Evolutionary conservation across 352 stramenopile genomes (phyloP).

Genomic region (Pythium monospermum): DNA sequence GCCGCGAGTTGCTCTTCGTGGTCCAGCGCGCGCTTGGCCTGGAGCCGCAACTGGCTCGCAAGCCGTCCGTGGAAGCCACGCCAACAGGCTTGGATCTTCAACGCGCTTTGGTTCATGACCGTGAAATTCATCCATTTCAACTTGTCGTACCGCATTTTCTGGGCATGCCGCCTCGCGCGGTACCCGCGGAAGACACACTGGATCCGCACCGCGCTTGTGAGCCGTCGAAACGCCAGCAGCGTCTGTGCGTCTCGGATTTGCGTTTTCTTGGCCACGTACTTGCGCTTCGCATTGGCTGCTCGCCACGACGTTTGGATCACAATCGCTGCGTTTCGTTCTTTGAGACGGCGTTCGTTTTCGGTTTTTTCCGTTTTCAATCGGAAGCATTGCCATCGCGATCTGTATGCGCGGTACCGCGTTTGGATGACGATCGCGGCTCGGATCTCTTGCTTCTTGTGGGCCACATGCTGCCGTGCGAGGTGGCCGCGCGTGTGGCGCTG

Average conservation of each 20-base stretch:
- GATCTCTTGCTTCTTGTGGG: constrained; percentile 23
- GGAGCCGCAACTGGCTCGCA: constrained; percentile 45
- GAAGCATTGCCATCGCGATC: constrained; percentile 32
- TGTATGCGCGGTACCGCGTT: constrained; percentile 35
- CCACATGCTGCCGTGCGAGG: constrained; percentile 32
- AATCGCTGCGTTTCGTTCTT: constrained; percentile 32
- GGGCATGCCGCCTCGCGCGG: constrained; percentile 34
- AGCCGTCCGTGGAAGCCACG: constrained; percentile 67
- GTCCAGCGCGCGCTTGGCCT: constrained; percentile 44
- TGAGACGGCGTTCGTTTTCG: constrained; percentile 15
- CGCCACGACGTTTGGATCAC: constrained; percentile 54
- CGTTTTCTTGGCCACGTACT: constrained; percentile 30
- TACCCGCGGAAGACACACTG: constrained; percentile 65
- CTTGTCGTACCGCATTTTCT: constrained; percentile 52
- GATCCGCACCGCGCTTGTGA: constrained; percentile 50
- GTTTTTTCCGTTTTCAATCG: constrained; percentile 37
- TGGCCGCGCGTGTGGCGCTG: constrained; percentile 47
- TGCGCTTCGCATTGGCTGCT: constrained; percentile 19
- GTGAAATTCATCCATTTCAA: constrained; percentile 66
- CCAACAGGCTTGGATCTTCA: constrained; percentile 76
- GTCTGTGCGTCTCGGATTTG: constrained; percentile 26
- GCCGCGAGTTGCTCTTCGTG: constrained; percentile 53
- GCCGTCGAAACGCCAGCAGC: constrained; percentile 31
- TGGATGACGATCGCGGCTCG: constrained; percentile 55
- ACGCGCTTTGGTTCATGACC: constrained; percentile 50